Evolutionary conservation across 441 rosid genomes (phyloP), one percentile per base, ranked within the genome.

Genomic region (Erodium moschatum): DNA sequence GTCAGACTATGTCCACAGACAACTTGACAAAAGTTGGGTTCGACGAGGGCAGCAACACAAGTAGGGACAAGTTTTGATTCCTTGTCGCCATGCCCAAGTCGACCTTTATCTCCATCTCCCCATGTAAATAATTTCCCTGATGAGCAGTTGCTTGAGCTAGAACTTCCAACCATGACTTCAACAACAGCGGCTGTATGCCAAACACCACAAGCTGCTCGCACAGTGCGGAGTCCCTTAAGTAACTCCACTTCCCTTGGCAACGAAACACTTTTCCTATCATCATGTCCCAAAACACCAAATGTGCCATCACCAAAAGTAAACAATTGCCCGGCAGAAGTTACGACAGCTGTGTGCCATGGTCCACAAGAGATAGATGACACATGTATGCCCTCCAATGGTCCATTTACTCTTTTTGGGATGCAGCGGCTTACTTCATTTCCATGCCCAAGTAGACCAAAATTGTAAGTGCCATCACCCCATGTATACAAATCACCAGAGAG

Each of bases 151-250:
- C 95, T 91, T 44, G 96, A 85, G 84, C 87, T 87, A 56, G 97
- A 86, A 81, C 83, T 87, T 11, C 92, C 97, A 70, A 82, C 96
- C 96, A 89, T 91, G 77, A 91, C 96, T 86, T 94, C 98, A 68
- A 94, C 89, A 75, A 94, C 86, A 38, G 97, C 97, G 76, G 96
- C 96, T 76, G 96, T 94, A 75, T 94, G 98, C 98, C 98, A 94
- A 75, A 94, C 96, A 73, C 96, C 97, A 81, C 98, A 94, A 67
- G 96, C 86, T 74, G 93, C 97, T 62, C 90, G 81, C 58, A 91
- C 91, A 63, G 94, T 89, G 78, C 97, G 92, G 62, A 91, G 93
- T 35, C 97, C 97, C 81, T 87, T 94, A 13, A 94, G 84, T 21
- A 94, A 91, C 75, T 91, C 92, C 77, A 91, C 93, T 85, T 94